phyloP scores from a whole-genome alignment of 257 asterid genomes.

The Striga asiatica region DNA sequence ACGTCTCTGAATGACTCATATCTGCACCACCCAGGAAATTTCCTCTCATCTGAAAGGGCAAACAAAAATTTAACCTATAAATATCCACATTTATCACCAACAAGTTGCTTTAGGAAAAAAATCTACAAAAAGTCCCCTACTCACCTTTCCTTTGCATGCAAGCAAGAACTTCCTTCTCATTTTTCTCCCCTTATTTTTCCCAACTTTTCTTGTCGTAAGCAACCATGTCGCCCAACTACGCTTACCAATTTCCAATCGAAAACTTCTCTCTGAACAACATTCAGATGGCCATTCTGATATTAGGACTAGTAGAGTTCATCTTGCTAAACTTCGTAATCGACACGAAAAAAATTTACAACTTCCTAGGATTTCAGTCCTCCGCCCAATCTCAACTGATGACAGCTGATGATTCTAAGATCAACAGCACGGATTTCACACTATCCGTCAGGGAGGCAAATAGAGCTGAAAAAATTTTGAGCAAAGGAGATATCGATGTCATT shows the following conservation, averaged over 20 bases:
- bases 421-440: neutral
- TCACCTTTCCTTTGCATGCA: neutral
- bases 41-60: too few relatives aligned
- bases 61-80: neutral
- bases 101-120: neutral
- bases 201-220: slow-evolving; percentile 4
- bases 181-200: too few relatives aligned
- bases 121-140: too few relatives aligned
- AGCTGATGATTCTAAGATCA: slow-evolving; percentile 6
- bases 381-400: neutral
- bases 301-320: slow-evolving; percentile 30
- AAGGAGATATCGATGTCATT: slow-evolving; percentile 38
- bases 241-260: slow-evolving; percentile 20
- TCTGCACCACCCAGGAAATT: too few relatives aligned
- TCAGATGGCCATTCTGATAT: slow-evolving; percentile 18
- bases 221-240: slow-evolving; percentile 19
- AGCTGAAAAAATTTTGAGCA: slow-evolving; percentile 17
- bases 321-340: slow-evolving; percentile 17
- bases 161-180: neutral
- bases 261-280: slow-evolving; percentile 14
- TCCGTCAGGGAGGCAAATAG: neutral
- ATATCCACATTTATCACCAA: neutral
- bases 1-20: too few relatives aligned
- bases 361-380: slow-evolving; percentile 22
- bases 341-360: slow-evolving; percentile 18